Base-by-base conservation (phyloP, 164 flowering plant genomes). In the Magnolia kwangsiensis region DNA sequence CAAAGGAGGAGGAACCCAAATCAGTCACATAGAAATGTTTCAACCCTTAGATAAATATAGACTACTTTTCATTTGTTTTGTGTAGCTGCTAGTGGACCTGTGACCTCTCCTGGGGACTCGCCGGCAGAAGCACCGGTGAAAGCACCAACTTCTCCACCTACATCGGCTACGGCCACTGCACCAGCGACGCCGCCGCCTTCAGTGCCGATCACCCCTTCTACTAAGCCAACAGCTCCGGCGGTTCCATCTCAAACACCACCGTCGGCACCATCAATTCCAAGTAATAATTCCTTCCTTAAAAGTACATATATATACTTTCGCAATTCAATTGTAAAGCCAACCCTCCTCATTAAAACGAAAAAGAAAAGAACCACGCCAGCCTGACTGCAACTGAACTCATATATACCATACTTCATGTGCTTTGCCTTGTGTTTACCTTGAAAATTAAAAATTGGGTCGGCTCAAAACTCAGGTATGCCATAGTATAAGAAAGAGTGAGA, bases 101-200 rank as follows among this genome's bases (percentile, higher is more conserved):
- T 50, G 51, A 27, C 21, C 45, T 21, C 70, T 19, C 81, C 64
- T 50, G 78, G 61, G 51, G 50, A 37, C 18, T 16, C 72, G 49
- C 61, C 76, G 7, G 68, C 71, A 3, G 71, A 27, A 10, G n/a
- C 29, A 20, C 27, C 45, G 50, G 71, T 20, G n/a, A 13, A 13
- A 68, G 50, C 71, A 68, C 50, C 71, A 9, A 49, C 51, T 70
- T 70, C 72, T 45, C 72, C 72, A 49, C 8, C 55, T 18, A 50
- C 55, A 21, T 51, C 72, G 10, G 9, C 72, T 13, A 21, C 21
- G 0, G 71, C 51, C 61, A 10, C 61, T 55, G 11, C 61, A 55
- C 61, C 61, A 16, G 61, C 0, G 18, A 8, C 61, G 13, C 61
- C 61, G 18, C 7, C 11, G 18, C 61, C 67, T 19, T 64, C 67